Evolutionary conservation across 2,329 filamentous ascomycete species (phyloP), one percentile per base, ranked within the genome.

Genomic region (Tolypocladium tundrense): DNA sequence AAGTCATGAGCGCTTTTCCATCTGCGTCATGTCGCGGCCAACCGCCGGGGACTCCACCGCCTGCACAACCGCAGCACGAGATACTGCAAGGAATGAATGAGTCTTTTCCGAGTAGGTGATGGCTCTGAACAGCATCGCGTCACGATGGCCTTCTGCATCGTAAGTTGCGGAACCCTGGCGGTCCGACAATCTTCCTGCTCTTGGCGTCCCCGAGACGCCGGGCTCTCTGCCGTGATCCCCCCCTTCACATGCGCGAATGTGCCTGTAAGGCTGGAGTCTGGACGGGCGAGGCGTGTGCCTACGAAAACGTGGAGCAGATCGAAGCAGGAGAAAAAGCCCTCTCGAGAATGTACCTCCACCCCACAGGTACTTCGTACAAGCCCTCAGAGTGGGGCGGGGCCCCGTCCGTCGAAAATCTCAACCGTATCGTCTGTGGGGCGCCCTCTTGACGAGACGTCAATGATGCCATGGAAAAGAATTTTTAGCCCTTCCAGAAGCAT

Each of bases 401-500:
- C 8, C 48, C 48, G 48, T 37, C 48, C 13, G 31, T 53, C 8
- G 48, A 19, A 40, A 43, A 27, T 45, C 56, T 57, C 56, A 53
- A 39, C 48, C 48, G 50, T 27, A 21, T 33, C 33, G 8, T 19
- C 50, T 21, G 50, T 42, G n/a, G 48, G 50, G 48, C 50, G 45
- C 8, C 31, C 5, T 35, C 31, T 10, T 51, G 48, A 35, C 16
- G 48, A 41, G 55, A 53, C 48, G 59, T 60, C 59, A 56, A 62
- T 64, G 59, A 63, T 65, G 64, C 61, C 63, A 65, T 64, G 16
- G 54, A 54, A 52, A 53, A 62, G 58, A 68, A 67, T 63, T 60
- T 60, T 58, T 53, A 63, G 59, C 37, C 59, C 66, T 69, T 69
- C 68, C 63, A 69, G 68, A 70, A 70, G 66, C 61, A 64, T 65